Conservation (phyloP, 345 rosid genomes). For the Eucalyptus cloeziana region DNA sequence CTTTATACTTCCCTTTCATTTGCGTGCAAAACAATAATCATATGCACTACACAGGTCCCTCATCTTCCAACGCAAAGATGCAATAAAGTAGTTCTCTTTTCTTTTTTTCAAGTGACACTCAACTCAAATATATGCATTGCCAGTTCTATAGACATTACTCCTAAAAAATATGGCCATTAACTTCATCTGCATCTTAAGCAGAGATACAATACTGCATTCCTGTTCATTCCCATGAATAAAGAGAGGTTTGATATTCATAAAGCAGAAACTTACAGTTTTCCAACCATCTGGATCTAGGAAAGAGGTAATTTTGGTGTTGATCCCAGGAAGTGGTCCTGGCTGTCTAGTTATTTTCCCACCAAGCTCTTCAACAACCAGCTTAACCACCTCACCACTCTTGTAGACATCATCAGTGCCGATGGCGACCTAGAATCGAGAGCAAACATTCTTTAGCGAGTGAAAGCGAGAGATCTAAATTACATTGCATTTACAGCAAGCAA, state of each 20-base stretch:
- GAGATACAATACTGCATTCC: neutral
- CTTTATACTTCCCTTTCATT: neutral
- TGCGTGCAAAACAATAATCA: neutral
- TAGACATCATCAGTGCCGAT: slow-evolving; percentile 87
- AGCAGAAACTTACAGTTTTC: slow-evolving; percentile 60
- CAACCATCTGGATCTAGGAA: slow-evolving; percentile 96
- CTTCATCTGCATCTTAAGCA: neutral
- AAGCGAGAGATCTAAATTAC: neutral
- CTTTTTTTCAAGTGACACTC: neutral
- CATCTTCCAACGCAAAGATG: neutral
- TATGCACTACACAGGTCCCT: neutral
- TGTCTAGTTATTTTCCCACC: slow-evolving; percentile 89
- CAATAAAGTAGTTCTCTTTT: neutral
- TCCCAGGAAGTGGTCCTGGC: slow-evolving; percentile 84
- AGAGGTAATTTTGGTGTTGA: slow-evolving; percentile 74
- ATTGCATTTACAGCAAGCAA: neutral
- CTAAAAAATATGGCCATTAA: neutral
- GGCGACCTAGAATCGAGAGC: slow-evolving; percentile 35
- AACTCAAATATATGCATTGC: neutral
- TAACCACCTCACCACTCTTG: slow-evolving; percentile 84
- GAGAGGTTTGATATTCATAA: neutral
- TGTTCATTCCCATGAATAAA: neutral
- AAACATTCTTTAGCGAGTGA: neutral
- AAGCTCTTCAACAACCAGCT: slow-evolving; percentile 58
- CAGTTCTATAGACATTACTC: neutral